These are phyloP conservation scores for Toxoplasma gondii DNA, from an alignment of 169 alveolate genomes.

Conservation along the genomic window DNA sequence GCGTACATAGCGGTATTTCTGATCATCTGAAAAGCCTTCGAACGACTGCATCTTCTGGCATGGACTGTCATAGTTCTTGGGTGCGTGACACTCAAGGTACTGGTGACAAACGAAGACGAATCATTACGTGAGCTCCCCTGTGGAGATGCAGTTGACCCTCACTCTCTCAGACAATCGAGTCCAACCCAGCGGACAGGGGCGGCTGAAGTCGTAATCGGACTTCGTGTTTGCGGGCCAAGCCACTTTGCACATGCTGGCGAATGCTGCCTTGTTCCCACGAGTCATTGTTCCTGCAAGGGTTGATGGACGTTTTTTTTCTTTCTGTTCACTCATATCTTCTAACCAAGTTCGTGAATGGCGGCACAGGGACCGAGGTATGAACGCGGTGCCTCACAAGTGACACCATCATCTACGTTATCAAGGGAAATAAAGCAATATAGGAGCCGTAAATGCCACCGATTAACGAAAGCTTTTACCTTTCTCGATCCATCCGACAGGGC, in stretches of 20 bases:
- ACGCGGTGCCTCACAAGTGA: constrained; percentile 66
- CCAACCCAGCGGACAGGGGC: constrained; percentile 66
- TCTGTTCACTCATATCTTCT: neutral
- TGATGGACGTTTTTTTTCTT: neutral
- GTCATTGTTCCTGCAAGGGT: constrained; percentile 9
- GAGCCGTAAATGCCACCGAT: neutral
- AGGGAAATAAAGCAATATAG: neutral
- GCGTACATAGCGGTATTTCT: constrained; percentile 48
- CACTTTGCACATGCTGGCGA: constrained; percentile 48
- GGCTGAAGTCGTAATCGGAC: constrained; percentile 47
- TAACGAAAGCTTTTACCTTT: constrained; percentile 24
- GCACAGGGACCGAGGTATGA: constrained; percentile 65
- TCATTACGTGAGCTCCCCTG: neutral
- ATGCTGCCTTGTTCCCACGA: constrained; percentile 42
- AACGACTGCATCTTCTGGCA: constrained; percentile 50
- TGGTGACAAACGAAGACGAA: neutral
- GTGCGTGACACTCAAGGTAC: constrained; percentile 56
- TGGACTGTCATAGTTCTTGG: constrained; percentile 47
- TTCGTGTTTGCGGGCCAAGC: constrained; percentile 48
- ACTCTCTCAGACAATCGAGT: neutral
- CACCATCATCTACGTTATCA: constrained; percentile 40
- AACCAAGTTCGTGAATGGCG: constrained; percentile 41
- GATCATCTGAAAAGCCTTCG: constrained; percentile 23
- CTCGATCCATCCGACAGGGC: constrained; percentile 54
- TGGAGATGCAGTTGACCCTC: no score